phyloP scores from a whole-genome alignment of 169 alveolate species.

The Nephromyces sp. region DNA sequence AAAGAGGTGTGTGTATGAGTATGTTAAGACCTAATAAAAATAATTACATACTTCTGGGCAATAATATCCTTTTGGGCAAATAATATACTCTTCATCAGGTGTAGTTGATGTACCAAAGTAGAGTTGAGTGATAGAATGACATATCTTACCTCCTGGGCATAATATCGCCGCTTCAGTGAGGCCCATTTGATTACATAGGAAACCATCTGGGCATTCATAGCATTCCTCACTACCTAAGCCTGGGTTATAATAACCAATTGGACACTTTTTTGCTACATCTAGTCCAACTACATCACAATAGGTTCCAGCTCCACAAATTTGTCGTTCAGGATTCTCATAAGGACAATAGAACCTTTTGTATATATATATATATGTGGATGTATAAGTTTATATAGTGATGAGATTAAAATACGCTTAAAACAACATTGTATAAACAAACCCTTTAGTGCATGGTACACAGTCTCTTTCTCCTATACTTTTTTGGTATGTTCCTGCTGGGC shows the following conservation, averaged over 20 bases:
- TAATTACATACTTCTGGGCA: not conserved
- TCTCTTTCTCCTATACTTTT: not conserved
- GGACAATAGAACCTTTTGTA: not conserved
- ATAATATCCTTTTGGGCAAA: not conserved
- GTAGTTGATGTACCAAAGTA: not conserved
- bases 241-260: not conserved
- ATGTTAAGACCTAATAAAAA: not conserved
- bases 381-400: not conserved
- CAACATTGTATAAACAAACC: not conserved
- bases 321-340: not conserved
- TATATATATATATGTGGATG: not conserved
- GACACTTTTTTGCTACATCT: not conserved
- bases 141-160: not conserved
- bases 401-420: not conserved
- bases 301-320: too few species aligned
- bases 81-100: not conserved
- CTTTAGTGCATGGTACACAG: not conserved
- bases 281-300: not conserved
- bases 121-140: not conserved
- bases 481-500: not conserved
- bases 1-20: not conserved
- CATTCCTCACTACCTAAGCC: not conserved
- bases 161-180: not conserved
- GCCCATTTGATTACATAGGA: not conserved
- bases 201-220: not conserved